Percentiles rank a stretch among this genome's conserved stretches.
Conservation (phyloP, 352 stramenopile genomes). For the Globisporangium polare region DNA sequence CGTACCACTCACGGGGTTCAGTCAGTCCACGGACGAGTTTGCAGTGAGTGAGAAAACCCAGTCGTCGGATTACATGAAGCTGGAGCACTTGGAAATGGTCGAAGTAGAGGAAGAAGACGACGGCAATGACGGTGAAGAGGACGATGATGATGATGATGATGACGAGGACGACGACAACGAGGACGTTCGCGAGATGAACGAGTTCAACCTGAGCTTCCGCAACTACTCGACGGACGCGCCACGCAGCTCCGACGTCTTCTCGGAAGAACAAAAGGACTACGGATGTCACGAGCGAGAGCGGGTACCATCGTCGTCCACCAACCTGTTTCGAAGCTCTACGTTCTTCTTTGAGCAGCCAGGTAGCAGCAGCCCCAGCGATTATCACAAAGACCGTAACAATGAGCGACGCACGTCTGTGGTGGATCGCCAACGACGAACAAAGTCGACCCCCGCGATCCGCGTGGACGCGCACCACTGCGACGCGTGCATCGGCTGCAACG, state of each 20-base stretch:
- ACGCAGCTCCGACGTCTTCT: constrained; percentile 6
- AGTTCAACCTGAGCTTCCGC: neutral
- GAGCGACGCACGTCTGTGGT: neutral
- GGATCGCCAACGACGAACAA: neutral
- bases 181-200: neutral
- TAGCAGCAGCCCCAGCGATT: neutral
- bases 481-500: constrained; percentile 77
- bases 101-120: constrained; percentile 1
- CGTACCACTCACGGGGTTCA: constrained; percentile 25
- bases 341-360: constrained; percentile 9
- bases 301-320: neutral
- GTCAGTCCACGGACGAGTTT: constrained; percentile 13
- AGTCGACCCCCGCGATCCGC: constrained; percentile 7
- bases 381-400: neutral
- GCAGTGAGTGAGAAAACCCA: constrained; percentile 9
- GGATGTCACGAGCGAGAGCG: neutral
- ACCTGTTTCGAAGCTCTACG: constrained; percentile 10
- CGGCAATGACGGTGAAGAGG: neutral
- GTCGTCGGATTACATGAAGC: constrained; percentile 16
- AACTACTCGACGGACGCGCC: neutral
- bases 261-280: neutral
- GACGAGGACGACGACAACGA: neutral
- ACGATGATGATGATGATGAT: neutral
- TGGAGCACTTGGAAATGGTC: constrained; percentile 22
- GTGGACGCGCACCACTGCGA: constrained; percentile 44